These are phyloP conservation scores for Ceratobasidium sp. DNA, from an alignment of 1,284 basidiomycete species.

Conservation along the genomic window DNA sequence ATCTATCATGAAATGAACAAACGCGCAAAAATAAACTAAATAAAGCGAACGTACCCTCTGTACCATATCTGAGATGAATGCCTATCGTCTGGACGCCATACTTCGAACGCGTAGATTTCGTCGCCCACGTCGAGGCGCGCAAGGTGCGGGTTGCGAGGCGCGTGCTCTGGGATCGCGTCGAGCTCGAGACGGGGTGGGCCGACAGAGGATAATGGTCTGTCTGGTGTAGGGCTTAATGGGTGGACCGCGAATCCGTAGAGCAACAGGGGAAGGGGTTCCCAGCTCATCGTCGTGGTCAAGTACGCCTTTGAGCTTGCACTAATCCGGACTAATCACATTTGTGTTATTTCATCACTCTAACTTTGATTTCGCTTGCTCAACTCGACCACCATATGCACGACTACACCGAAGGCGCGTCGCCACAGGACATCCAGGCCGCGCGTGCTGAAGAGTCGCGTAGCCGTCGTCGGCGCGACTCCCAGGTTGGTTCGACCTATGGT, in stretches of 20 bases:
- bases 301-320: background rate
- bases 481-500: conserved; percentile 66
- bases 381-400: conserved; percentile 55
- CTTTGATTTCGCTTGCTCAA: background rate
- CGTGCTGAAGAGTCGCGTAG: conserved; percentile 53
- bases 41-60: conserved; percentile 73
- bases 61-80: conserved; percentile 74
- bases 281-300: conserved; percentile 56
- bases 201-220: conserved; percentile 21
- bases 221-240: conserved; percentile 64
- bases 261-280: conserved; percentile 83
- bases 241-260: conserved; percentile 86
- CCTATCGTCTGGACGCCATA: conserved; percentile 59
- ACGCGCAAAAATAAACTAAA: conserved; percentile 36
- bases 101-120: conserved; percentile 96
- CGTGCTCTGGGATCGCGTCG: conserved; percentile 67
- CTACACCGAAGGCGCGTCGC: conserved; percentile 85
- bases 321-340: background rate
- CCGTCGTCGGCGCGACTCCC: conserved; percentile 71
- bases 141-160: conserved; percentile 74
- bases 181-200: conserved; percentile 66
- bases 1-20: conserved; percentile 61
- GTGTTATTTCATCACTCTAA: background rate
- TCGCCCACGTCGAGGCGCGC: conserved; percentile 89
- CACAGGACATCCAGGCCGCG: conserved; percentile 72